Evolutionary conservation across 176 grass and related monocot species (phyloP).

Genomic region (Aegilops longissima): DNA sequence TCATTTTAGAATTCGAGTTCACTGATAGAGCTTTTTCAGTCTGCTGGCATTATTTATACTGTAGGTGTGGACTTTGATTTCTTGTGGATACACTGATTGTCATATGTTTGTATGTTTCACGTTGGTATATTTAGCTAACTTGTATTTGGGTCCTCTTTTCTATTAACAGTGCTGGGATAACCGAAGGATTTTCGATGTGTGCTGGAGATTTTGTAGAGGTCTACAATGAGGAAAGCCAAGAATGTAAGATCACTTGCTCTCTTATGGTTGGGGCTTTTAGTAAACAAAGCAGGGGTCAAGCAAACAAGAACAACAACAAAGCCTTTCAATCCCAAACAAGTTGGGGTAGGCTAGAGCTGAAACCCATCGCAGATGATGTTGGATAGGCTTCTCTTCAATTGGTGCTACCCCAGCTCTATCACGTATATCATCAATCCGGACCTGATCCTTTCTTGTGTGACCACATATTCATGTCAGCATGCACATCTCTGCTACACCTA

Average conservation of each 20-base stretch:
- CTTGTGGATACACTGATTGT: not conserved
- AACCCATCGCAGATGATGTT: too few relatives aligned
- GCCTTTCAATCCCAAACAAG: too few relatives aligned
- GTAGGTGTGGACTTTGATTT: conserved; percentile 21
- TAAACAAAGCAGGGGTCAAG: conserved; percentile 11
- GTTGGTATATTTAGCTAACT: conserved; percentile 25
- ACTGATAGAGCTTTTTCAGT: conserved; percentile 26
- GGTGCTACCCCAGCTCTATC: too few relatives aligned
- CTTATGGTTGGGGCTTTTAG: not conserved
- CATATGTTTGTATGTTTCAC: not conserved
- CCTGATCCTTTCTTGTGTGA: too few relatives aligned
- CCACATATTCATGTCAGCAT: too few relatives aligned
- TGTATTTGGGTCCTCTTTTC: conserved; percentile 18
- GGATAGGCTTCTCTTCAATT: too few relatives aligned
- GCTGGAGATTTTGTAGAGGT: conserved; percentile 99
- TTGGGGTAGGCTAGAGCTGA: too few relatives aligned
- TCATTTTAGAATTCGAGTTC: conserved; percentile 23
- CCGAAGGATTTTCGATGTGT: conserved; percentile 98
- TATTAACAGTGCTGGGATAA: conserved; percentile 75
- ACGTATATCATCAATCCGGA: too few relatives aligned
- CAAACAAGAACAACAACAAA: too few relatives aligned
- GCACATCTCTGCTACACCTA: too few relatives aligned
- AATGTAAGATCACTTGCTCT: conserved; percentile 57
- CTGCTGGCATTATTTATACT: conserved; percentile 33
- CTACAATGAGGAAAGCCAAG: conserved; percentile 86